phyloP scores from a whole-genome alignment of 257 asterid genomes.

The Solanum tacnaense region DNA sequence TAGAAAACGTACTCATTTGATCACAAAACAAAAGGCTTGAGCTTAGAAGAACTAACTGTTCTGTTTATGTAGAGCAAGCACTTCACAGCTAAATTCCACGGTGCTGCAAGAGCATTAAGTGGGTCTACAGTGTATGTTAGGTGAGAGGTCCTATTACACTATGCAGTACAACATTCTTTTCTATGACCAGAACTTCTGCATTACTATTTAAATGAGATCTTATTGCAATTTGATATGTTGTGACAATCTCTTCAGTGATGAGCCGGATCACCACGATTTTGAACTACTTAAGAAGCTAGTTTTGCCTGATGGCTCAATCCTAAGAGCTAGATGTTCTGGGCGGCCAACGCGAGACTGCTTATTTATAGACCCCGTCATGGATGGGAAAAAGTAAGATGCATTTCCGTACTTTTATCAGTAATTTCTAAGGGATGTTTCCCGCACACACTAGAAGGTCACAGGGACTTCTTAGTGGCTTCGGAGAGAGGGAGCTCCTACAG shows the following conservation, averaged over 20 bases:
- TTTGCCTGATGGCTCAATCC: slow-evolving; percentile 54
- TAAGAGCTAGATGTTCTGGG: slow-evolving; percentile 51
- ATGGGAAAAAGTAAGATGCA: slow-evolving; percentile 21
- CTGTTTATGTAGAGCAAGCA: slow-evolving; percentile 33
- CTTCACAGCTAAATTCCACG: slow-evolving; percentile 45
- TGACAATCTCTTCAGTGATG: slow-evolving; percentile 17
- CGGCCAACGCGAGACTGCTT: slow-evolving; percentile 44
- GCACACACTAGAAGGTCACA: not conserved
- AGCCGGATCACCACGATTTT: slow-evolving; percentile 51
- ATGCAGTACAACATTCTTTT: not conserved
- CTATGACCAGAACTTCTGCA: not conserved
- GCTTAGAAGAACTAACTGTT: not conserved
- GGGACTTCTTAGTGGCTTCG: not conserved
- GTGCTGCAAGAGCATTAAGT: slow-evolving; percentile 3
- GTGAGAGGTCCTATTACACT: slow-evolving; percentile 9
- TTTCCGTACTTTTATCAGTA: not conserved
- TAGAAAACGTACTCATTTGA: not conserved
- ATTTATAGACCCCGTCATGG: slow-evolving; percentile 38
- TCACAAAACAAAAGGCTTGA: not conserved
- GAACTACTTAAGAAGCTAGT: slow-evolving; percentile 50
- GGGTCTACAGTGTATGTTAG: slow-evolving; percentile 28
- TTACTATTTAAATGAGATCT: not conserved
- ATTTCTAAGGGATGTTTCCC: not conserved
- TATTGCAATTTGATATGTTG: not conserved
- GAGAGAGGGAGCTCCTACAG: not conserved